phyloP scores from a whole-genome alignment of 257 asterid genomes.

The Ajuga chamaepitys region DNA sequence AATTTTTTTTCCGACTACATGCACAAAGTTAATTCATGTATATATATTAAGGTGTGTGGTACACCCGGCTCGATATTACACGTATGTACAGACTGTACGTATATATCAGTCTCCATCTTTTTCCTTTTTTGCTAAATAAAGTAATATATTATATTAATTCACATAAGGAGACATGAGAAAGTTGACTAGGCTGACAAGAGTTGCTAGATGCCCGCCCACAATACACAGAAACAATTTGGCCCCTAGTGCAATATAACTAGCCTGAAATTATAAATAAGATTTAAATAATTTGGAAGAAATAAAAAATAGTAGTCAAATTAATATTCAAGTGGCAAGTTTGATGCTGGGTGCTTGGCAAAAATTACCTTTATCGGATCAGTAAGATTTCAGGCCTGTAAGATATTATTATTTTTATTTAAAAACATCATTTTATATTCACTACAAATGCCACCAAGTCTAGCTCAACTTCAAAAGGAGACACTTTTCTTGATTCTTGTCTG shows the following conservation, averaged over 20 bases:
- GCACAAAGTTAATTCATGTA: too few relatives aligned
- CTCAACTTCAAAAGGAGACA: slow-evolving; percentile 21
- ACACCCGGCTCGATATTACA: too few relatives aligned
- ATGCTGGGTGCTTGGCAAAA: too few relatives aligned
- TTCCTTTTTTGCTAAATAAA: too few relatives aligned
- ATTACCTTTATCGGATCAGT: slow-evolving; percentile 10
- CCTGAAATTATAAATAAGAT: background rate
- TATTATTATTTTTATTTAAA: background rate
- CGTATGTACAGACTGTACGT: too few relatives aligned
- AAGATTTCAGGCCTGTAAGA: background rate
- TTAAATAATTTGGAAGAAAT: background rate
- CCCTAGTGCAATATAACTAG: background rate
- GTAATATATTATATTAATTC: background rate
- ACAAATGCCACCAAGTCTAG: slow-evolving; percentile 3
- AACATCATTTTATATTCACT: background rate
- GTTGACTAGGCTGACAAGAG: slow-evolving; percentile 30
- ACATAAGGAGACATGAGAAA: slow-evolving; percentile 19
- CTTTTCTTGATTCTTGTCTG: slow-evolving; percentile 29
- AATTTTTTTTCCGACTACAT: too few relatives aligned
- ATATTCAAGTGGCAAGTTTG: background rate
- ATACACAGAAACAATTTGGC: slow-evolving; percentile 16
- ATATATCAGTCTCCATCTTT: too few relatives aligned
- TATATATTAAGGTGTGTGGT: too few relatives aligned
- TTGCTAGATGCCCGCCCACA: slow-evolving; percentile 53
- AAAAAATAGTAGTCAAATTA: background rate